These are phyloP conservation scores for Solanum aculeatissimum DNA, from an alignment of 305 asterid genomes.

Conservation along the genomic window DNA sequence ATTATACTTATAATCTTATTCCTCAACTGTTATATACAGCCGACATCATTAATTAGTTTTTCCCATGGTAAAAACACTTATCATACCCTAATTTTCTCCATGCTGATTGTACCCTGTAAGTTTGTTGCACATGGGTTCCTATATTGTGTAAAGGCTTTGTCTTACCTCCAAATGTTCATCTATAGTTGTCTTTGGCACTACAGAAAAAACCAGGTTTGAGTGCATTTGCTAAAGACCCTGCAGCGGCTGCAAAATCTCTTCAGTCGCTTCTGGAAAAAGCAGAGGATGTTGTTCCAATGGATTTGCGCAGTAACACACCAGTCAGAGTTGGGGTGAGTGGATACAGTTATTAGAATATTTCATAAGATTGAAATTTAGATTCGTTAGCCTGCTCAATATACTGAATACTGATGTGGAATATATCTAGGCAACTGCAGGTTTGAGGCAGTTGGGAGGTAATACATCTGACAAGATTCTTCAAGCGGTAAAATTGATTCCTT, in stretches of 20 bases:
- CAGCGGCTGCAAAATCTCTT: slow-evolving; percentile 43
- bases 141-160: neutral
- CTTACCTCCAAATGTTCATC: neutral
- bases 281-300: slow-evolving; percentile 33
- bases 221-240: slow-evolving; percentile 41
- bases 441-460: slow-evolving; percentile 44
- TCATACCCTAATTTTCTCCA: neutral
- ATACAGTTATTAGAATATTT: neutral
- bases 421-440: slow-evolving; percentile 77
- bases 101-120: neutral
- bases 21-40: neutral
- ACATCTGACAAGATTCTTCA: slow-evolving; percentile 55
- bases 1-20: neutral
- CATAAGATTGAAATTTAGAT: neutral
- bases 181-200: neutral
- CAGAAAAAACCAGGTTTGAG: slow-evolving; percentile 62
- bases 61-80: neutral
- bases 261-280: slow-evolving; percentile 39
- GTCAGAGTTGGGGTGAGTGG: slow-evolving; percentile 57
- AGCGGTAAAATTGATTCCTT: slow-evolving; percentile 29
- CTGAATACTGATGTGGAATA: slow-evolving; percentile 1
- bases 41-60: neutral
- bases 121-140: neutral
- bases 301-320: slow-evolving; percentile 35
- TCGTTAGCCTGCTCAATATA: neutral